Conservation (phyloP, 805 yeast genomes). For the Candida hungchunana region DNA sequence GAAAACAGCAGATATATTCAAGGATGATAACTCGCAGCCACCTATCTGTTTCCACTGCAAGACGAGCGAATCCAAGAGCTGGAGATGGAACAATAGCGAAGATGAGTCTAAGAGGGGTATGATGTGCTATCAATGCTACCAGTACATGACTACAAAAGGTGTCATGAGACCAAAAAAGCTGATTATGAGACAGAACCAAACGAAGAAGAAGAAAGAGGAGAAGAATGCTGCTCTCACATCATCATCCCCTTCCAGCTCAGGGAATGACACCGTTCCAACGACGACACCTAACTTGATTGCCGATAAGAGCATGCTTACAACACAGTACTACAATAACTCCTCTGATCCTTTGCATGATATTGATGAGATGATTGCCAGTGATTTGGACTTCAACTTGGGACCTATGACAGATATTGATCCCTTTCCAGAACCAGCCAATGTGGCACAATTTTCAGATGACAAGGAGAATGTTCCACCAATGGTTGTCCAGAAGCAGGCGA, state of each 20-base stretch:
- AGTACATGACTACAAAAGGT: constrained; percentile 22
- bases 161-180: constrained; percentile 25
- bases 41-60: constrained; percentile 26
- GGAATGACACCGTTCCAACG: constrained; percentile 20
- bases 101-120: constrained; percentile 23
- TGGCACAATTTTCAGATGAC: constrained; percentile 6
- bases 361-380: constrained; percentile 26
- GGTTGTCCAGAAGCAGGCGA: not conserved
- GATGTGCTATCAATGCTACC: constrained; percentile 25
- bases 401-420: constrained; percentile 30
- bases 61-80: constrained; percentile 22
- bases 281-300: constrained; percentile 14
- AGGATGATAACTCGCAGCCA: constrained; percentile 14
- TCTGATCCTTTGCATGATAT: constrained; percentile 37
- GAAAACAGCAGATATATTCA: no score
- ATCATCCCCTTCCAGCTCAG: constrained; percentile 20
- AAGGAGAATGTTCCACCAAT: constrained; percentile 9
- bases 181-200: constrained; percentile 9
- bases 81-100: constrained; percentile 27
- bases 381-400: constrained; percentile 28
- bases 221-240: constrained; percentile 11
- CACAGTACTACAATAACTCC: constrained; percentile 17
- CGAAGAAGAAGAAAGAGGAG: constrained; percentile 6
- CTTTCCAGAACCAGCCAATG: constrained; percentile 19
- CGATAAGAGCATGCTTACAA: constrained; percentile 3